Percentiles rank a stretch among this genome's conserved stretches.
These are phyloP conservation scores for Heliamphora pulchella DNA, from an alignment of 179 eudicot genomes.

Conservation along the genomic window DNA sequence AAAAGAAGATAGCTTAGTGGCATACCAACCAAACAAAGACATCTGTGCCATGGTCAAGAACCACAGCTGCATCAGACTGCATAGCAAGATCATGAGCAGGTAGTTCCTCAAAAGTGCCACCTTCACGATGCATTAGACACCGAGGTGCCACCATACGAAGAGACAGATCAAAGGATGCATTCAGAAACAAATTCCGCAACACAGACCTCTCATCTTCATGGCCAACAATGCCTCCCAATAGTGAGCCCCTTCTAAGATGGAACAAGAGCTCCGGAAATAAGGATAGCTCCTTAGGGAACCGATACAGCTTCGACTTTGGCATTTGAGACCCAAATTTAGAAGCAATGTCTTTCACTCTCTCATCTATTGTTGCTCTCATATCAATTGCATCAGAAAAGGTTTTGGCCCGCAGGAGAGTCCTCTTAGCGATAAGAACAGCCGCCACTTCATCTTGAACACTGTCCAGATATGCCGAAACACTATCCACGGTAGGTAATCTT, in stretches of 20 bases:
- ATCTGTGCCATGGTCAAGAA: conserved; percentile 97
- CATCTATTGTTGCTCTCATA: conserved; percentile 65
- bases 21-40: conserved; percentile 98
- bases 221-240: conserved; percentile 75
- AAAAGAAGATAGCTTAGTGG: conserved; percentile 6
- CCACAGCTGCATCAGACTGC: conserved; percentile 98
- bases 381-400: conserved; percentile 51
- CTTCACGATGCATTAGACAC: conserved; percentile 91
- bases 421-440: conserved; percentile 81
- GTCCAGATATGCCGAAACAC: conserved; percentile 73
- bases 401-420: conserved; percentile 72
- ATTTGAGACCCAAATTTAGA: conserved; percentile 69
- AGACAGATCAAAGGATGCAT: conserved; percentile 92
- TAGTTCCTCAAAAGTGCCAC: conserved; percentile 94
- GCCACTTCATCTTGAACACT: conserved; percentile 89
- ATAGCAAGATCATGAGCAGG: conserved; percentile 95
- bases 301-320: conserved; percentile 77
- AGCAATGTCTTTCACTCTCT: conserved; percentile 84
- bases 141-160: conserved; percentile 90
- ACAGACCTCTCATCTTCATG: conserved; percentile 97
- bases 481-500: conserved; percentile 78
- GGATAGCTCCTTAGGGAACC: conserved; percentile 79
- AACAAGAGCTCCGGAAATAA: conserved; percentile 76
- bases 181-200: conserved; percentile 67
- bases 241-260: conserved; percentile 90